Evolutionary conservation across 1,284 basidiomycete species (phyloP).

Genomic region (Malassezia sympodialis): DNA sequence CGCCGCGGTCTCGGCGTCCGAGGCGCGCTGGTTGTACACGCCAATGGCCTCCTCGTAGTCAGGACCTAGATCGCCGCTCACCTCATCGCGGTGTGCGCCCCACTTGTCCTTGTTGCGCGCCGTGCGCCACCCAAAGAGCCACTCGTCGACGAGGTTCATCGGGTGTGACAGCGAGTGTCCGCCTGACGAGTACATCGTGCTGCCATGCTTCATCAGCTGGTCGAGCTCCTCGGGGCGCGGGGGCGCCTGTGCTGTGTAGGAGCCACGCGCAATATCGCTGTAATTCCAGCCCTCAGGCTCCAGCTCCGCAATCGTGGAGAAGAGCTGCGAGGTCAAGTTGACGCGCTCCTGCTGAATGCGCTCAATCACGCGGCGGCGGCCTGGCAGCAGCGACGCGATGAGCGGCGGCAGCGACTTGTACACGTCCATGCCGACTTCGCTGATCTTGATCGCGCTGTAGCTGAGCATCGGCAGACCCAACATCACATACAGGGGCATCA

Average conservation of each 20-base stretch:
- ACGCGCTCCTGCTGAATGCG: constrained; percentile 69
- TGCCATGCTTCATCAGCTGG: constrained; percentile 21
- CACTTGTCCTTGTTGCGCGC: constrained; percentile 10
- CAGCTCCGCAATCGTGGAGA: constrained; percentile 73
- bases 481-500: constrained; percentile 71
- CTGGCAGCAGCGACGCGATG: constrained; percentile 77
- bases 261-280: constrained; percentile 36
- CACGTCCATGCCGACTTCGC: constrained; percentile 96
- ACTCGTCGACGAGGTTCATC: constrained; percentile 70
- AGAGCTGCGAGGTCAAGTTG: constrained; percentile 74
- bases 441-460: constrained; percentile 91
- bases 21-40: neutral
- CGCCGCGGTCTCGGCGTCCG: neutral
- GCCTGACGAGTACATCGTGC: constrained; percentile 18
- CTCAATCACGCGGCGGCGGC: constrained; percentile 74
- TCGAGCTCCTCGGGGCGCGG: constrained; percentile 23
- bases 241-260: constrained; percentile 28
- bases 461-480: constrained; percentile 75
- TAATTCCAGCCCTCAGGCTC: constrained; percentile 42
- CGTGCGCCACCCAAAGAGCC: constrained; percentile 70
- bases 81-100: neutral
- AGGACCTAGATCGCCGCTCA: constrained; percentile 9
- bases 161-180: constrained; percentile 35
- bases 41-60: constrained; percentile 15
- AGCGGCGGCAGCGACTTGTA: constrained; percentile 92